phyloP scores from a whole-genome alignment of 2,329 filamentous ascomycete species.

The Fonsecaea nubica region DNA sequence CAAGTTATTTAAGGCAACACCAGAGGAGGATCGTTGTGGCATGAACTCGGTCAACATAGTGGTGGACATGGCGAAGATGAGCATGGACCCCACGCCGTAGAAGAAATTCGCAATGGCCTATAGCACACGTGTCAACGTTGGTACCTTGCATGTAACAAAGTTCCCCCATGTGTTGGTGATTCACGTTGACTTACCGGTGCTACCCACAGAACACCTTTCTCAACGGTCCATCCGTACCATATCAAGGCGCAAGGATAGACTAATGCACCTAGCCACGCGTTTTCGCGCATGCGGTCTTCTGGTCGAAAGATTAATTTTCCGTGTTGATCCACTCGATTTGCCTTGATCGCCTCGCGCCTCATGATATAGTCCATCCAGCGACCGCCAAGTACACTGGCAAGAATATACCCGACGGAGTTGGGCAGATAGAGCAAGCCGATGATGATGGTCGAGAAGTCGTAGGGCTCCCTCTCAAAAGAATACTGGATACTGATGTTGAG shows the following conservation, averaged over 20 bases:
- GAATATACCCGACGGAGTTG: slow-evolving; percentile 73
- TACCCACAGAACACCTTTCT: slow-evolving; percentile 68
- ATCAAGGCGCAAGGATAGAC: slow-evolving; percentile 74
- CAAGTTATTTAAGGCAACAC: slow-evolving; percentile 77
- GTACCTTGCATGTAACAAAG: slow-evolving; percentile 30
- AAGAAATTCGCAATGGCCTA: slow-evolving; percentile 70
- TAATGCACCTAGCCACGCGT: slow-evolving; percentile 75
- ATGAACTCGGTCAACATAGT: slow-evolving; percentile 89
- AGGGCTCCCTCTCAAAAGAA: slow-evolving; percentile 70
- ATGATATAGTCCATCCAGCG: slow-evolving; percentile 83
- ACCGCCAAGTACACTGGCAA: slow-evolving; percentile 72
- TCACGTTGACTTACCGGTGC: slow-evolving; percentile 54
- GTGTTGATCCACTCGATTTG: slow-evolving; percentile 69
- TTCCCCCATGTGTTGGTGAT: slow-evolving; percentile 14
- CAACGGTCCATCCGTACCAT: slow-evolving; percentile 77
- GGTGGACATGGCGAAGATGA: slow-evolving; percentile 74
- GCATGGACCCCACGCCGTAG: slow-evolving; percentile 79
- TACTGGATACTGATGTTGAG: slow-evolving; percentile 78
- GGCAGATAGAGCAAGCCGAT: slow-evolving; percentile 81
- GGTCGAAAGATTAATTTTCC: slow-evolving; percentile 73
- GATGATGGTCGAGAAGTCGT: slow-evolving; percentile 71
- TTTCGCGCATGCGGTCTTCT: slow-evolving; percentile 83
- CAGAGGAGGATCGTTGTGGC: slow-evolving; percentile 71
- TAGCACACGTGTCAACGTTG: slow-evolving; percentile 32
- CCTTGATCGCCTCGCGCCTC: slow-evolving; percentile 74